Evolutionary conservation across 306 rosid genomes (phyloP), one percentile per base, ranked within the genome.

Genomic region (Quercus variabilis): DNA sequence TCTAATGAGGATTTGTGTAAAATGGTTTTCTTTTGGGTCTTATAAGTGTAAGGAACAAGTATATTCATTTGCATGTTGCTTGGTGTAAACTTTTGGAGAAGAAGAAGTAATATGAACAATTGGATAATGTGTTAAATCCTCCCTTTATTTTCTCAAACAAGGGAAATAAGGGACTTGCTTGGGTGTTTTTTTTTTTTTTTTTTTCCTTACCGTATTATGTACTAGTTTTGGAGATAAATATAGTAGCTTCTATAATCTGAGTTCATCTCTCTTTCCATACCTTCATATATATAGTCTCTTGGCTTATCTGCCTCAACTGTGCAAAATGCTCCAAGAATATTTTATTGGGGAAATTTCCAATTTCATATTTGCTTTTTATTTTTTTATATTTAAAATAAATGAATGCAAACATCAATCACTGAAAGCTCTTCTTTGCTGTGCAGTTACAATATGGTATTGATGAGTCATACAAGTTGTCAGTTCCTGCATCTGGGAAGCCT

Each of bases 361-460:
- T 33, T 19, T 19, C 8, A 19, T 4, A 33, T 31, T 4, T 31
- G 25, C 20, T 15, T 56, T 56, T 35, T 1, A 5, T 35, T 35
- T 3, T 23, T 56, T 20, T 33, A 33, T 30, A 5, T 69, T 55
- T 26, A 30, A 11, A 10, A 7, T 17, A 65, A 17, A 30, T 20
- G 18, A 31, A 65, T 18, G 46, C 46, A 65, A 49, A 31, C 17
- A 18, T 31, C 31, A 30, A 17, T 65, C 21, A 28, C 49, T 65
- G 71, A 65, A 65, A 65, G 49, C 38, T 73, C 38, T 57, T 31
- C 60, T 69, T 31, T 59, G 31, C 19, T 14, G 18, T 75, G 81
- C 84, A 85, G 84, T 74, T 85, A 41, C 74, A 58, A 51, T 82
- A 82, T 73, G 88, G 86, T 43, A 72, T 75, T 1, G 88, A 85